These are phyloP conservation scores for Vaccinium macrocarpon DNA, from an alignment of 148 eudicot genomes.

Conservation along the genomic window DNA sequence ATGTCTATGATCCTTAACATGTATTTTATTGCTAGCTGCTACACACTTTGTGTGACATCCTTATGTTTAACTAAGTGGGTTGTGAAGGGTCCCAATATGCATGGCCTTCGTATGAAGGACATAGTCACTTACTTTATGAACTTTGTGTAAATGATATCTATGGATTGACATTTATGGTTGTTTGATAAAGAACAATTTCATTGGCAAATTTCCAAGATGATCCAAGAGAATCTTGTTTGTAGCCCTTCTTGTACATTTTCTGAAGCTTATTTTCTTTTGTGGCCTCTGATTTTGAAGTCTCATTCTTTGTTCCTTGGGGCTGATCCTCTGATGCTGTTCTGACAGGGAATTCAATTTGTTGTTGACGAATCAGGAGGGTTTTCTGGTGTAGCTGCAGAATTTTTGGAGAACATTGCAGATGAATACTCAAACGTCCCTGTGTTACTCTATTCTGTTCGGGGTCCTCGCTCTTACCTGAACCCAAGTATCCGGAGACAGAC, in stretches of 20 bases:
- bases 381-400: slow-evolving; percentile 76
- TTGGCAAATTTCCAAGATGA: neutral
- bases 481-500: slow-evolving; percentile 40
- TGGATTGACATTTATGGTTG: neutral
- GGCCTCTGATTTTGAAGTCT: neutral
- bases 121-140: neutral
- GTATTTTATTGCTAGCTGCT: neutral
- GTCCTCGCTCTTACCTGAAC: slow-evolving; percentile 45
- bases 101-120: neutral
- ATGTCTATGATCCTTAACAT: neutral
- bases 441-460: slow-evolving; percentile 62
- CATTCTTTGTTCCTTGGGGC: neutral
- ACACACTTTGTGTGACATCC: neutral
- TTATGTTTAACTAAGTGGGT: neutral
- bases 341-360: slow-evolving; percentile 84
- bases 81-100: neutral
- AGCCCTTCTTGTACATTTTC: neutral
- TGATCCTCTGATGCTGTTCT: slow-evolving; percentile 13
- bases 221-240: neutral
- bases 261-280: neutral
- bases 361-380: slow-evolving; percentile 93
- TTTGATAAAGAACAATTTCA: neutral
- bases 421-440: slow-evolving; percentile 80
- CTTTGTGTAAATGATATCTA: neutral
- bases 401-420: slow-evolving; percentile 78